Evolutionary conservation across 371 early-diverging fungal genomes (phyloP).

Genomic region (Amoeboaphelidium protococcarum): DNA sequence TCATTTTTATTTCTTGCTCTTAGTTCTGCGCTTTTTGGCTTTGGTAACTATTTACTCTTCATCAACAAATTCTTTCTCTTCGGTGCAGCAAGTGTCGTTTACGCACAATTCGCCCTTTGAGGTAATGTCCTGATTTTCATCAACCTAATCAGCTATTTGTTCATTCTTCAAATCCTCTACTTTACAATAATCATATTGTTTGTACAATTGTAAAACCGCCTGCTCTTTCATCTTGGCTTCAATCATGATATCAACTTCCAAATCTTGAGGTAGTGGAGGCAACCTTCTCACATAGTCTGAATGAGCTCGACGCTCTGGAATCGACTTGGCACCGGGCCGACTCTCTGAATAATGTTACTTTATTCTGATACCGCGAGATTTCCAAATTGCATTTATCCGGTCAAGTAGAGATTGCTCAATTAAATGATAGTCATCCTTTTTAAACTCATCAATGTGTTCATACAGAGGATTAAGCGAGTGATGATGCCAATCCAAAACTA

Average conservation of each 20-base stretch:
- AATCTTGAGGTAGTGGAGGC: slow-evolving; percentile 13
- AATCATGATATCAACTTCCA: slow-evolving; percentile 24
- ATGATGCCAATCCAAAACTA: slow-evolving; percentile 19
- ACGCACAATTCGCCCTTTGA: too few relatives aligned
- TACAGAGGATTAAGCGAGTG: slow-evolving; percentile 6
- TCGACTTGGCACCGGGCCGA: slow-evolving; percentile 11
- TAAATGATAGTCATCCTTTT: too few relatives aligned
- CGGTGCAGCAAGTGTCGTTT: too few relatives aligned
- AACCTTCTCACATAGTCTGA: slow-evolving; percentile 9
- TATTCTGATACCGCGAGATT: slow-evolving; percentile 14
- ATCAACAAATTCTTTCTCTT: too few relatives aligned
- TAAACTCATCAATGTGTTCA: slow-evolving; percentile 11
- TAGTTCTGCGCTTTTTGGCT: too few relatives aligned
- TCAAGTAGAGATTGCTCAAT: too few relatives aligned
- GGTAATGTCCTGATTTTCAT: too few relatives aligned
- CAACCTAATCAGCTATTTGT: too few relatives aligned
- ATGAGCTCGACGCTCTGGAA: slow-evolving; percentile 17
- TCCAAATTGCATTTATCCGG: slow-evolving; percentile 16
- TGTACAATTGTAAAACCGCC: slow-evolving; percentile 20
- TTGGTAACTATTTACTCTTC: too few relatives aligned
- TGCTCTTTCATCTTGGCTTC: slow-evolving; percentile 26
- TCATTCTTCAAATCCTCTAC: too few relatives aligned
- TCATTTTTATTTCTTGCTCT: too few relatives aligned
- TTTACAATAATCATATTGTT: too few relatives aligned
- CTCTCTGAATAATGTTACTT: slow-evolving; percentile 26